Percentiles rank a stretch among this genome's conserved stretches.
Evolutionary conservation across 2,329 filamentous ascomycete species (phyloP).

Genomic region (Neofusicoccum kwambonambiense): DNA sequence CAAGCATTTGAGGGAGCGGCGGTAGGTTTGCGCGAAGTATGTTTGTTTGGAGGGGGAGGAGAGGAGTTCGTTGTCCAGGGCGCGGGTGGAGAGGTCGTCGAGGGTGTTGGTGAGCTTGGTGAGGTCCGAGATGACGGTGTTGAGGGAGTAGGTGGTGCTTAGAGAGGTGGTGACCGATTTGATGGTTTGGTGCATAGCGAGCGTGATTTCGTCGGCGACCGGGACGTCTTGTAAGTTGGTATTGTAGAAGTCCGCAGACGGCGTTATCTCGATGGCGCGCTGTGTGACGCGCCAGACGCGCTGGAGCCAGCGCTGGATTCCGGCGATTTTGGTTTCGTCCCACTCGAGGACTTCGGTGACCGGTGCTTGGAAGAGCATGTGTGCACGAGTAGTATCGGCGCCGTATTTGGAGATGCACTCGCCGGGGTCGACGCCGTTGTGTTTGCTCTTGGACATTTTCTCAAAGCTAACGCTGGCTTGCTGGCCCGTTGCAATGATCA

Average conservation of each 20-base stretch:
- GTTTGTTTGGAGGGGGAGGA: constrained; percentile 44
- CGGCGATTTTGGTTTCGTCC: constrained; percentile 79
- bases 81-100: constrained; percentile 27
- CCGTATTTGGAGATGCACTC: constrained; percentile 71
- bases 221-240: constrained; percentile 30
- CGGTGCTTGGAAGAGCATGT: constrained; percentile 86
- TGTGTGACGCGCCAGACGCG: constrained; percentile 55
- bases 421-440: constrained; percentile 84
- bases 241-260: neutral
- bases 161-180: constrained; percentile 66
- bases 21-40: constrained; percentile 46
- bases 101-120: constrained; percentile 74
- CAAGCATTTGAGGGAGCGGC: constrained; percentile 46
- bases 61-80: constrained; percentile 40
- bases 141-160: constrained; percentile 70
- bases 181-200: constrained; percentile 67
- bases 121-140: constrained; percentile 79
- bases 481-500: constrained; percentile 61
- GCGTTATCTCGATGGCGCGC: neutral
- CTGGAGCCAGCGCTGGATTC: constrained; percentile 76
- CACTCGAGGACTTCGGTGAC: constrained; percentile 82
- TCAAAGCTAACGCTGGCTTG: constrained; percentile 67
- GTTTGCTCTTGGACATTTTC: constrained; percentile 95
- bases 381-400: constrained; percentile 78
- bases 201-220: constrained; percentile 55